Percentiles rank a stretch among this genome's conserved stretches.
Conservation (phyloP, 129 eudicot species). For the Lactuca sativa region DNA sequence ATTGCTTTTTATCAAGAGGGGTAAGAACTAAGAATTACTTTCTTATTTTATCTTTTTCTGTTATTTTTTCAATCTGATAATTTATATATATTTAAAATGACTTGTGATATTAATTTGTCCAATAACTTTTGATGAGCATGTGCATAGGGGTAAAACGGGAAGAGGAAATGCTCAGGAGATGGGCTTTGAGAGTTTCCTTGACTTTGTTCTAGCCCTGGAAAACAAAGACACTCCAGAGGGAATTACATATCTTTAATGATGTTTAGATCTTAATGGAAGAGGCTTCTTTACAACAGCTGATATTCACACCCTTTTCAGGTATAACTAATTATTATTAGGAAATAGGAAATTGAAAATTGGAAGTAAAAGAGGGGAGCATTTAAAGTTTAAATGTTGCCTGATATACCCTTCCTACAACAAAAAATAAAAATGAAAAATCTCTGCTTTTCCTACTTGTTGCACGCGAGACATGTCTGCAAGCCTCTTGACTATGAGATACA, state of each 20-base stretch:
- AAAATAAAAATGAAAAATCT: conserved; percentile 27
- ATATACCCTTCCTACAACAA: conserved; percentile 70
- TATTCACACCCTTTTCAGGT: conserved; percentile 97
- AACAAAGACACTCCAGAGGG: conserved; percentile 98
- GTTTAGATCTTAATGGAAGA: conserved; percentile 92
- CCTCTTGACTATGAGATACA: conserved; percentile 69
- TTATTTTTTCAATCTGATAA: not conserved
- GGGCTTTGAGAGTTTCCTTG: conserved; percentile 95
- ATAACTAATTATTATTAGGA: not conserved
- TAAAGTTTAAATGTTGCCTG: conserved; percentile 61
- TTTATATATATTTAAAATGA: not conserved
- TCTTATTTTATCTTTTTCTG: not conserved
- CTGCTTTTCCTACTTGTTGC: conserved; percentile 70
- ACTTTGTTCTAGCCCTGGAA: conserved; percentile 93
- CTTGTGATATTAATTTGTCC: not conserved
- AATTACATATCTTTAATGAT: conserved; percentile 75
- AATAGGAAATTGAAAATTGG: conserved; percentile 24
- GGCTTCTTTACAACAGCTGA: conserved; percentile 90
- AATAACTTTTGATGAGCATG: conserved; percentile 93
- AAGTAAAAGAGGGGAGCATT: conserved; percentile 80
- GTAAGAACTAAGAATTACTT: conserved; percentile 29
- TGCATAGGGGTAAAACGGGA: conserved; percentile 85
- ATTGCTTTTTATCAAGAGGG: conserved; percentile 77
- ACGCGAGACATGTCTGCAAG: conserved; percentile 51
- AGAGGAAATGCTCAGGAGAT: conserved; percentile 78